These are phyloP conservation scores for Cryptococcus maquisensis DNA, from an alignment of 1,284 basidiomycete species.

Conservation along the genomic window DNA sequence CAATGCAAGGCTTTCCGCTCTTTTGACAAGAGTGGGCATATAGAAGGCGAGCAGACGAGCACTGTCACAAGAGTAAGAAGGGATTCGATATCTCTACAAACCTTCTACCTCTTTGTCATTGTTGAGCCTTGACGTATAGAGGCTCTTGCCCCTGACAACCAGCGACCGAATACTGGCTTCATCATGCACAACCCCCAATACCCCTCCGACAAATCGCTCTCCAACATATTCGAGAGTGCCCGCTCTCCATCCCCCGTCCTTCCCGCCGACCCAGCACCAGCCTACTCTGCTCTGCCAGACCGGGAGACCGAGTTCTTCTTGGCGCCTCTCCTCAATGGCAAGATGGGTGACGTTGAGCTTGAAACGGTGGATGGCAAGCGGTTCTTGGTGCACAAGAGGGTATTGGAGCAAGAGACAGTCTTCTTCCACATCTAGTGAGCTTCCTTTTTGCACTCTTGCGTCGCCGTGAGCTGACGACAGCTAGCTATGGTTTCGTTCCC, in stretches of 20 bases:
- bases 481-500: conserved; percentile 40
- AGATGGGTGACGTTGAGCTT: conserved; percentile 34
- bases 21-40: too few relatives aligned
- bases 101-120: not conserved
- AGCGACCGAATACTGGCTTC: not conserved
- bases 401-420: conserved; percentile 39
- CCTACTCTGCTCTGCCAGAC: conserved; percentile 33
- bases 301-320: conserved; percentile 29
- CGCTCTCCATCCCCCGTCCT: conserved; percentile 9
- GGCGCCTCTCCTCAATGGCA: conserved; percentile 25
- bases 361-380: conserved; percentile 36
- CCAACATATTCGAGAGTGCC: conserved; percentile 18
- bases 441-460: not conserved
- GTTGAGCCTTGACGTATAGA: too few relatives aligned
- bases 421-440: conserved; percentile 45
- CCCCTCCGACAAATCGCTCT: conserved; percentile 20
- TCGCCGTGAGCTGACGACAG: not conserved
- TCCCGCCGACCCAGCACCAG: conserved; percentile 31
- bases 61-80: too few relatives aligned
- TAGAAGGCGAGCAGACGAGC: too few relatives aligned
- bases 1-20: too few relatives aligned
- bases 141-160: too few relatives aligned
- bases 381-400: conserved; percentile 35
- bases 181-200: conserved; percentile 8
- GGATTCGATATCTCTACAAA: not conserved